These are phyloP conservation scores for Fraxinus baroniana DNA, from an alignment of 305 asterid genomes.

Conservation along the genomic window DNA sequence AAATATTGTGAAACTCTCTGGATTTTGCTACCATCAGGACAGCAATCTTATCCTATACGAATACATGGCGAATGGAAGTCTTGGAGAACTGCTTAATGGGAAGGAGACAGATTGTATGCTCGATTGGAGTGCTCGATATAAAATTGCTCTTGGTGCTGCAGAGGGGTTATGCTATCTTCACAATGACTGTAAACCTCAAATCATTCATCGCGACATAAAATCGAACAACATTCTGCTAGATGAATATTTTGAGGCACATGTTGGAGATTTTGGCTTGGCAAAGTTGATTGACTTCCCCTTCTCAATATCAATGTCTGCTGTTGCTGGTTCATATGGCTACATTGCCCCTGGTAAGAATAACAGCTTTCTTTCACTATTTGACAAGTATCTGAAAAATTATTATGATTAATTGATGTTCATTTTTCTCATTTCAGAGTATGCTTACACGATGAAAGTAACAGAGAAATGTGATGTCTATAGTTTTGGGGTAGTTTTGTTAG, in stretches of 20 bases:
- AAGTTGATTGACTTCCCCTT: constrained; percentile 65
- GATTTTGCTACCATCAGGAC: constrained; percentile 79
- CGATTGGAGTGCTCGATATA: constrained; percentile 66
- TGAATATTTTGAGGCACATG: constrained; percentile 70
- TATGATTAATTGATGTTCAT: background rate
- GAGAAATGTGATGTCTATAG: constrained; percentile 89
- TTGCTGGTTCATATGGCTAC: constrained; percentile 92
- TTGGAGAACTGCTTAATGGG: constrained; percentile 68
- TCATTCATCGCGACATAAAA: constrained; percentile 78
- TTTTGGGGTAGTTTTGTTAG: constrained; percentile 80
- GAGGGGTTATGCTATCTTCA: constrained; percentile 84
- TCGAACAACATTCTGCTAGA: constrained; percentile 81
- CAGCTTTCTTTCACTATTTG: background rate
- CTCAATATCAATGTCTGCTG: constrained; percentile 86
- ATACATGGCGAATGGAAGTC: constrained; percentile 86
- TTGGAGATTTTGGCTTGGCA: constrained; percentile 88
- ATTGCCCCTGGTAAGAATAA: constrained; percentile 73
- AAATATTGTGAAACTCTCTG: constrained; percentile 70
- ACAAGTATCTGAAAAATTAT: background rate
- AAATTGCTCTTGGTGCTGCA: constrained; percentile 78
- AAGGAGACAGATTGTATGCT: constrained; percentile 40
- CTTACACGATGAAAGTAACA: constrained; percentile 91
- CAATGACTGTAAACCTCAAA: constrained; percentile 74
- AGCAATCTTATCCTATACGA: constrained; percentile 70
- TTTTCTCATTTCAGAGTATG: constrained; percentile 59